Percentiles rank a stretch among this genome's conserved stretches.
These are phyloP conservation scores for Saturnispora quitensis DNA, from an alignment of 805 yeast species.

Conservation along the genomic window DNA sequence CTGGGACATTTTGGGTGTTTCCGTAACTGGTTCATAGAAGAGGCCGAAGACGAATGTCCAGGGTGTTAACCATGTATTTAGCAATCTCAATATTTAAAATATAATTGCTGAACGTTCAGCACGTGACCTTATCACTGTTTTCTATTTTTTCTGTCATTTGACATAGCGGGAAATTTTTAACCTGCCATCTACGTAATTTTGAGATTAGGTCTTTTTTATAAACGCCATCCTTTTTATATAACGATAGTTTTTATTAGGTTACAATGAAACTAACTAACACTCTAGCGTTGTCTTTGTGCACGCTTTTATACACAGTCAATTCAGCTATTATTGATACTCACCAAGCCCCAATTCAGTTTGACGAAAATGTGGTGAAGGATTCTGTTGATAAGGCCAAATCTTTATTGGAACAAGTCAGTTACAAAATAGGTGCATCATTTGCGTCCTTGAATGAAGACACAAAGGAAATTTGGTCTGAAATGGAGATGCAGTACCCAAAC, in stretches of 20 bases:
- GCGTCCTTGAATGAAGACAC: conserved; percentile 41
- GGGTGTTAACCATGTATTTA: conserved; percentile 37
- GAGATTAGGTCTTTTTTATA: background rate
- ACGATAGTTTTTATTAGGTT: background rate
- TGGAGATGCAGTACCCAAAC: conserved; percentile 53
- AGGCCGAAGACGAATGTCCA: conserved; percentile 65
- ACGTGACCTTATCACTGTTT: conserved; percentile 6
- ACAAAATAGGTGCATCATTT: conserved; percentile 41
- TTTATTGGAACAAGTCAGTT: conserved; percentile 36
- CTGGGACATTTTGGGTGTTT: conserved; percentile 78
- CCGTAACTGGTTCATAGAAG: conserved; percentile 64
- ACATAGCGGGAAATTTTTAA: background rate
- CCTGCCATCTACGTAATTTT: background rate
- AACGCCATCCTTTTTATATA: background rate
- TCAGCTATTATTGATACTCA: conserved; percentile 5
- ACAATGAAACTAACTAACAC: conserved; percentile 9
- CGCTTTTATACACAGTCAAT: conserved; percentile 2
- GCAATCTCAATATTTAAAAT: background rate
- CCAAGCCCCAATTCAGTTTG: conserved; percentile 9
- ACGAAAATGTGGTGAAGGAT: background rate
- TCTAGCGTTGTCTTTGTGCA: conserved; percentile 9
- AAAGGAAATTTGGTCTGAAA: conserved; percentile 51
- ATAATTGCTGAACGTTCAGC: background rate
- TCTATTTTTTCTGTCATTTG: background rate
- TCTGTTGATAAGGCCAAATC: conserved; percentile 13